A percentile compares a stretch with the other conserved stretches of the same genome.
Conservation (phyloP, 2,329 filamentous ascomycete genomes). For the Stromatinia cepivora region DNA sequence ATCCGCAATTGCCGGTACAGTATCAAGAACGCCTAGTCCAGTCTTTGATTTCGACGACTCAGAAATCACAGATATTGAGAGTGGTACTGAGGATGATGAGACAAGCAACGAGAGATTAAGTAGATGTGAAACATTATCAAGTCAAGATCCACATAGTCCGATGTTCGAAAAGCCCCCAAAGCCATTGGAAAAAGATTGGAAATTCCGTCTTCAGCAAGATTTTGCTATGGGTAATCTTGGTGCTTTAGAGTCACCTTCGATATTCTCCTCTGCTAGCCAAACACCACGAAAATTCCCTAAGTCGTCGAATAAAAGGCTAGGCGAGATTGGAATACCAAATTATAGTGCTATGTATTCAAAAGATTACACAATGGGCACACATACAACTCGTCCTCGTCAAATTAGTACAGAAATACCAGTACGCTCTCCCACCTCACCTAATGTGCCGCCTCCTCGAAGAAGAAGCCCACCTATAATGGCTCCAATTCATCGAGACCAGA, state of each 20-base stretch:
- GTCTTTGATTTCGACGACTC: slow-evolving; percentile 19
- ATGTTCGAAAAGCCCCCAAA: background rate
- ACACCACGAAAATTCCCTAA: background rate
- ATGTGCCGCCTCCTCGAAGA: slow-evolving; percentile 7
- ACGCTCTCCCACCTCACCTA: background rate
- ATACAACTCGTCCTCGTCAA: background rate
- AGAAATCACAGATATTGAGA: slow-evolving; percentile 11
- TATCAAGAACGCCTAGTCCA: slow-evolving; percentile 19
- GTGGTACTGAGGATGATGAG: background rate
- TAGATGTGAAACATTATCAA: slow-evolving; percentile 13
- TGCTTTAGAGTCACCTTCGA: background rate
- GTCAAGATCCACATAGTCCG: slow-evolving; percentile 9
- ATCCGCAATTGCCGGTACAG: background rate
- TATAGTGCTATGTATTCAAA: background rate
- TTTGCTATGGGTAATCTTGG: background rate
- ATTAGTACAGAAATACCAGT: background rate
- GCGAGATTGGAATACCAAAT: background rate
- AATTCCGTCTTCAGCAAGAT: slow-evolving; percentile 10
- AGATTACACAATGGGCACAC: background rate
- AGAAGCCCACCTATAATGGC: slow-evolving; percentile 9
- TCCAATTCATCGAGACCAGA: slow-evolving; percentile 16
- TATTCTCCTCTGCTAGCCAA: background rate
- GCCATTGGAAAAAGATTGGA: slow-evolving; percentile 14
- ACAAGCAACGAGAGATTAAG: slow-evolving; percentile 9
- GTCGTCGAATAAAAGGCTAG: background rate